Evolutionary conservation across 169 alveolate species (phyloP), one percentile per base, ranked within the genome.

Genomic region (Plasmodium malariae): DNA sequence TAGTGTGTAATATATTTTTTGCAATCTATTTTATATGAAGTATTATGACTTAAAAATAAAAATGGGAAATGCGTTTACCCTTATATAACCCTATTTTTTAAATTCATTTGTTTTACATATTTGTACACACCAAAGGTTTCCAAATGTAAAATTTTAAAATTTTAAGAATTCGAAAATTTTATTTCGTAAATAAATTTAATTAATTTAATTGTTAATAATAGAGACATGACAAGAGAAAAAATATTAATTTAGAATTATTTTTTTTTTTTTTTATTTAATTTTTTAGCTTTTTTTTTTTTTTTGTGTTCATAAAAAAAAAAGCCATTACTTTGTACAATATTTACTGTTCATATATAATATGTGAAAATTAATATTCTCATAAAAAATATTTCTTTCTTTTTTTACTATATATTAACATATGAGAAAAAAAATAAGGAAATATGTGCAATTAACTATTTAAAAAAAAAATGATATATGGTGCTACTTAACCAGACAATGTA

Each of bases 241-340:
- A 55, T 7, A 28, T 2, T 54, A 55, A 55, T 21, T 55, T 3
- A 55, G 19, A 55, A n/a, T n/a, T n/a, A n/a, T n/a, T n/a, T n/a
- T n/a, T n/a, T n/a, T n/a, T n/a, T n/a, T n/a, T n/a, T n/a, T n/a
- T n/a, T n/a, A n/a, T n/a, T n/a, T n/a, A n/a, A n/a, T n/a, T n/a
- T n/a, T n/a, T n/a, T n/a, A n/a, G n/a, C 30, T 26, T 43, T 32
- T 37, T 65, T 65, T 65, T 65, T 19, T 65, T 65, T 65, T 65
- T 70, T 70, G 40, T 70, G 55, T 70, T 45, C 85, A 70, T 49
- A 57, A 70, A 28, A 70, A 70, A 30, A 45, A 45, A 17, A n/a
- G 85, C 17, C 40, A 49, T 43, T 45, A 17, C 12, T 19, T 45
- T 45, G 55, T 55, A 7, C 85, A 70, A 70, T 67, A 19, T 70